Evolutionary conservation across 1,139 yeast species (phyloP), one percentile per base, ranked within the genome.

Genomic region (Hansenula lynferdii): DNA sequence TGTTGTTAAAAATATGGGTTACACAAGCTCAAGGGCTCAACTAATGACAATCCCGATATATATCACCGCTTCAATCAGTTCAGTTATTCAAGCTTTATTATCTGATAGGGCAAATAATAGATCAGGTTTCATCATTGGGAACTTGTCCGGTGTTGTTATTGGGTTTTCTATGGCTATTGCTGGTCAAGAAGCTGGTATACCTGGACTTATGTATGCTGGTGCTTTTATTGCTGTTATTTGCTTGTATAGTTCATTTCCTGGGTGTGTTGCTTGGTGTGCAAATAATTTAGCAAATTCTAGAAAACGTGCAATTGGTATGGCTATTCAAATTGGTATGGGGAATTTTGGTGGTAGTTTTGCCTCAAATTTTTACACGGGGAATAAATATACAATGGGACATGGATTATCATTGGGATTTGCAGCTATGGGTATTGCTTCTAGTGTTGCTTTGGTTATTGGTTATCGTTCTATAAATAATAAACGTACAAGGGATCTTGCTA

Each of bases 321-420:
- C 67, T 6, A 47, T 63, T 22, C 70, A 65, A 34, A 63, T 67
- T 29, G 69, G 70, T 6, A 38, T 64, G 22, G 72, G 70, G 12
- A 60, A 62, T 40, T 52, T 67, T 28, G 64, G 67, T 14, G 70
- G 69, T 21, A 59, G 65, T 11, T 50, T 63, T 35, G 60, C 63
- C 6, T 54, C 65, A 35, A 60, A 62, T 37, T 52, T 42, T 17
- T 42, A 42, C 15, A 36, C 17, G 8, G 28, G 32, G 8, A 34
- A 35, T 16, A 4, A 34, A 8, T 39, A 33, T 17, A 24, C 50
- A 14, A 31, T 41, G 28, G 50, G 52, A 3, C 51, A 48, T 31
- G 28, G 34, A 5, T 37, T 49, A 7, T 25, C 38, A 10, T 32
- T 49, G 8, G 51, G 45, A n/a, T 42, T 42, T 23, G 41, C 50